These are phyloP conservation scores for Rhizopus arrhizus DNA, from an alignment of 371 early-diverging fungal species.

Conservation along the genomic window DNA sequence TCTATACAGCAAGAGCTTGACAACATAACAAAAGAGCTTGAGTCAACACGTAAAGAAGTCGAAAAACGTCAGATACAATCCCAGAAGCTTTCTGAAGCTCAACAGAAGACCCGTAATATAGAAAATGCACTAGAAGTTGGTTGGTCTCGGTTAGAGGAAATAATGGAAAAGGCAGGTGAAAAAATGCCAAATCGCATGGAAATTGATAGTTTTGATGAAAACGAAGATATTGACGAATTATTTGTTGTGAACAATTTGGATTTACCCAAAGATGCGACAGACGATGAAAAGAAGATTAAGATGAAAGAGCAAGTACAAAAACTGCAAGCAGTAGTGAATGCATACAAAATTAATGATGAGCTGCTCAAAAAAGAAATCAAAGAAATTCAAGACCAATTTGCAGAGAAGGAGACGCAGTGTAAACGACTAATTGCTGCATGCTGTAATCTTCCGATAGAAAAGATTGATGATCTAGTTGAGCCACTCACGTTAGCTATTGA, in stretches of 20 bases:
- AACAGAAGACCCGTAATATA: conserved; percentile 53
- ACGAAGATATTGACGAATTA: conserved; percentile 30
- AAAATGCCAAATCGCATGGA: conserved; percentile 11
- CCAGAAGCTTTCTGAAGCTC: conserved; percentile 59
- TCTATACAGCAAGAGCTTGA: conserved; percentile 64
- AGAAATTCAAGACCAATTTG: conserved; percentile 34
- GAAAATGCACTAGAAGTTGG: conserved; percentile 48
- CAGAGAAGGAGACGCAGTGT: conserved; percentile 67
- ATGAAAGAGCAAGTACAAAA: conserved; percentile 35
- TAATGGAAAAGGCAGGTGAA: conserved; percentile 22
- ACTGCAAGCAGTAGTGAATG: conserved; percentile 47
- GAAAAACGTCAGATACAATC: conserved; percentile 55
- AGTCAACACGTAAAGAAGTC: conserved; percentile 64
- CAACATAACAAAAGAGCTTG: conserved; percentile 65
- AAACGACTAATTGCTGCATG: conserved; percentile 78
- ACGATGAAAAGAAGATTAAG: conserved; percentile 16
- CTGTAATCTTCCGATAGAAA: conserved; percentile 67
- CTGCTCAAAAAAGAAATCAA: conserved; percentile 46
- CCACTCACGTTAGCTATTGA: conserved; percentile 73
- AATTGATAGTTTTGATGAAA: conserved; percentile 24
- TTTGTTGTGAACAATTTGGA: conserved; percentile 16
- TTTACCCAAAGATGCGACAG: conserved; percentile 12
- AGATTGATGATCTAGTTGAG: conserved; percentile 69
- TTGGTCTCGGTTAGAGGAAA: conserved; percentile 20
- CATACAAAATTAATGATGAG: conserved; percentile 50